Evolutionary conservation across 805 yeast species (phyloP).

Genomic region (Wickerhamomyces chambardii): DNA sequence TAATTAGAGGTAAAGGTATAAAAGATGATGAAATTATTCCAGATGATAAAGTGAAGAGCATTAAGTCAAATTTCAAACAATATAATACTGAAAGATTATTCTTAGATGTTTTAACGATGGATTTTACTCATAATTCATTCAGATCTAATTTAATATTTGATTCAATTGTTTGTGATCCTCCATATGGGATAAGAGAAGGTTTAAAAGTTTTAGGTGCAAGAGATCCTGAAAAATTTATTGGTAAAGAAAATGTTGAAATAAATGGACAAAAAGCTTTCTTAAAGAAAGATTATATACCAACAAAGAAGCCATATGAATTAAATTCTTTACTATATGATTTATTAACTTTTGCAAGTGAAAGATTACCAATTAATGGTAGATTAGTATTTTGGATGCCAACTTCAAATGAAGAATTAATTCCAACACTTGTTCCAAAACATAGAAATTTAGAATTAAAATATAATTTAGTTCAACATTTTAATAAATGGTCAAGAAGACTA

Average conservation of each 20-base stretch:
- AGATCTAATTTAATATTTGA: constrained; percentile 57
- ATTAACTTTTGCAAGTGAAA: constrained; percentile 58
- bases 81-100: constrained; percentile 51
- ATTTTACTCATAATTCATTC: constrained; percentile 86
- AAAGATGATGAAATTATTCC: constrained; percentile 8
- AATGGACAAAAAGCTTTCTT: constrained; percentile 74
- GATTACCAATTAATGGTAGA: constrained; percentile 70
- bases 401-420: constrained; percentile 75
- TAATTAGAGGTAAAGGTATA: constrained; percentile 56
- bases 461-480: constrained; percentile 78
- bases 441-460: constrained; percentile 59
- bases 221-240: constrained; percentile 56
- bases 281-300: constrained; percentile 79
- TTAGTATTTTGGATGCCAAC: constrained; percentile 98
- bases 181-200: constrained; percentile 96
- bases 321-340: constrained; percentile 73
- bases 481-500: constrained; percentile 88
- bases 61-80: constrained; percentile 63
- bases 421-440: constrained; percentile 72
- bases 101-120: constrained; percentile 82
- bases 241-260: constrained; percentile 65
- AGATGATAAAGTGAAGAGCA: too few species aligned
- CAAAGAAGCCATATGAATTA: constrained; percentile 84
- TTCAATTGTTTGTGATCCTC: constrained; percentile 91
- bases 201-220: constrained; percentile 86